Evolutionary conservation across 108 stramenopile species (phyloP).

Genomic region (Skeletonema marinoi): DNA sequence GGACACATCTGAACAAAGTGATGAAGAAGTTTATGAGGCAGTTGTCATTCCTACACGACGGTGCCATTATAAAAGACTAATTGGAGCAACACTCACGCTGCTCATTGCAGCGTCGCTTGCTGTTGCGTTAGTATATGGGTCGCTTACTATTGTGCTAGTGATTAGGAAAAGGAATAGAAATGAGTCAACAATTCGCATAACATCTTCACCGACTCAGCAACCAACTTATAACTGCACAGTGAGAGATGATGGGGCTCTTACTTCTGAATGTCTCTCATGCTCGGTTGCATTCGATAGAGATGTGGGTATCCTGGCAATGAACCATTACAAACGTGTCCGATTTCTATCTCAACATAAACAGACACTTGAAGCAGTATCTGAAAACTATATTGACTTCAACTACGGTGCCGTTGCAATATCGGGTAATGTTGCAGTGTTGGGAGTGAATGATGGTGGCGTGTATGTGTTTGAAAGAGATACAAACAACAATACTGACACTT

Average conservation of each 20-base stretch:
- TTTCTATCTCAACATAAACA: neutral
- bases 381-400: neutral
- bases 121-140: neutral
- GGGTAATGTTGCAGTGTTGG: neutral
- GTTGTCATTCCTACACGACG: neutral
- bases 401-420: neutral
- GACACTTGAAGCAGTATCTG: neutral
- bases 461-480: neutral
- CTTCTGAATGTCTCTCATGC: neutral
- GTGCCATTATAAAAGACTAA: neutral
- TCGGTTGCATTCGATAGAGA: neutral
- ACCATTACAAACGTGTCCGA: neutral
- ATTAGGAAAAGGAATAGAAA: neutral
- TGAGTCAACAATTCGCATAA: neutral
- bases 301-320: neutral
- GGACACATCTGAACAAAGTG: neutral
- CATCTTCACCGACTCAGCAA: neutral
- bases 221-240: neutral
- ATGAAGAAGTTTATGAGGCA: neutral
- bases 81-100: neutral
- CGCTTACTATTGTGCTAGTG: neutral
- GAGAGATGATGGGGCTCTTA: neutral
- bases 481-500: neutral
- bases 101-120: neutral
- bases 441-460: neutral